phyloP scores from a whole-genome alignment of 1,284 basidiomycete genomes.

The Tylopilus sp. region DNA sequence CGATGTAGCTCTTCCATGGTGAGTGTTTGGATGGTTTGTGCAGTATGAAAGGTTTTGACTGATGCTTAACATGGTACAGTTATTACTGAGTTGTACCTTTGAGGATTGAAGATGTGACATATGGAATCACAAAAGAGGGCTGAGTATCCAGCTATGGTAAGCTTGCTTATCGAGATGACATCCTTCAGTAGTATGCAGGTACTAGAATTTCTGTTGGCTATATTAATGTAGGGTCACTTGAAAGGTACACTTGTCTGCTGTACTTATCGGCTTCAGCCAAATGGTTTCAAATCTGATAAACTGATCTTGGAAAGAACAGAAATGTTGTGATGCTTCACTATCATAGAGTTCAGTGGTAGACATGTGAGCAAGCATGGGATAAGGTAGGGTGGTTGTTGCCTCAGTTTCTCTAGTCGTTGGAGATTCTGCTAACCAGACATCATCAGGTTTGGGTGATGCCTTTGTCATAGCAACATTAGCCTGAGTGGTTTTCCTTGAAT shows the following conservation, averaged over 20 bases:
- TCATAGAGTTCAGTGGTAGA: neutral
- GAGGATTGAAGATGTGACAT: neutral
- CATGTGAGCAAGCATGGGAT: neutral
- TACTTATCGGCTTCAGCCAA: neutral
- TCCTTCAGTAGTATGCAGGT: no score
- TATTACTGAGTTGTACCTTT: neutral
- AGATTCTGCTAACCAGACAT: neutral
- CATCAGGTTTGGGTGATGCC: neutral
- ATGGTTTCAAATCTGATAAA: neutral
- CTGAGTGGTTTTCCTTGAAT: no score
- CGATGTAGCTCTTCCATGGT: neutral
- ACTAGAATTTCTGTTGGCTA: no score
- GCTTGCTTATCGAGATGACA: neutral
- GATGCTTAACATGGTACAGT: neutral
- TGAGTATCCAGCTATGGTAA: neutral
- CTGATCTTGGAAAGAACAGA: neutral
- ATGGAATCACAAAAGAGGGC: neutral
- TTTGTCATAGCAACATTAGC: neutral
- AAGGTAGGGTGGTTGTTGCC: no score
- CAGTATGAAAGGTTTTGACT: neutral
- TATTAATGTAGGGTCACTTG: neutral
- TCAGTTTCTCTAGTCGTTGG: no score
- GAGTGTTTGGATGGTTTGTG: neutral
- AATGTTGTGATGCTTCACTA: constrained; percentile 7
- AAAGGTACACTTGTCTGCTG: constrained; percentile 1